Conservation (phyloP, 2,329 filamentous ascomycete species). For the Nectriaceae sp. region DNA sequence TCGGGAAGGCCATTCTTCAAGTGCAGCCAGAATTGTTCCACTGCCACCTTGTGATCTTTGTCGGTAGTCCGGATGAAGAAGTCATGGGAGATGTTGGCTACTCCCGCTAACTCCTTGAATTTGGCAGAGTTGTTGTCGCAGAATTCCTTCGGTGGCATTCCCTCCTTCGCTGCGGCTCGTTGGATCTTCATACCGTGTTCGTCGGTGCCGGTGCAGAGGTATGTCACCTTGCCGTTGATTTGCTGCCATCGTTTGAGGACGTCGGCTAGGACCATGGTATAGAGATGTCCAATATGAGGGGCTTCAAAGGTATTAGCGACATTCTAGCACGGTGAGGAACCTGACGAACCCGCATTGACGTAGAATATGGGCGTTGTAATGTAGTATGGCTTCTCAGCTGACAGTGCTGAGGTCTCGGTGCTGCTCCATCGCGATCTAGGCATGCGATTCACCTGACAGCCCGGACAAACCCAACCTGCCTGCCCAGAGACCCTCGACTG, state of each 20-base stretch:
- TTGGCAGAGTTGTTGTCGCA: constrained; percentile 82
- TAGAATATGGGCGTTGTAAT: constrained; percentile 98
- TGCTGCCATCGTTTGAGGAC: constrained; percentile 90
- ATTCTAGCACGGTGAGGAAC: no score
- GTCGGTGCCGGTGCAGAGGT: constrained; percentile 89
- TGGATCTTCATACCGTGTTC: constrained; percentile 99
- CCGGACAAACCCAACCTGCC: constrained; percentile 30
- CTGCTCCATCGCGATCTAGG: constrained; percentile 33
- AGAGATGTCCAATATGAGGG: constrained; percentile 93
- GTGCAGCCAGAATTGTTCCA: constrained; percentile 86
- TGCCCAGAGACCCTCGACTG: constrained; percentile 18
- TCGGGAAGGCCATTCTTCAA: constrained; percentile 58
- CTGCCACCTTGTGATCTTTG: constrained; percentile 75
- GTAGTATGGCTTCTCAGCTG: constrained; percentile 77
- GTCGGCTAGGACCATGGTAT: constrained; percentile 88
- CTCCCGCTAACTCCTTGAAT: constrained; percentile 73
- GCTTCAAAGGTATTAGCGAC: constrained; percentile 49
- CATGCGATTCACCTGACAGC: constrained; percentile 26
- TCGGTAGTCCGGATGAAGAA: constrained; percentile 94
- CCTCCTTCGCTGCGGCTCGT: constrained; percentile 73
- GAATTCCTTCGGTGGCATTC: constrained; percentile 76
- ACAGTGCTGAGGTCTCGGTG: constrained; percentile 27
- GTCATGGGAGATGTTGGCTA: constrained; percentile 73
- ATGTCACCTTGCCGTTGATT: constrained; percentile 69
- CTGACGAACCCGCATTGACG: constrained; percentile 81